phyloP scores from a whole-genome alignment of 345 rosid genomes.

The Eucalyptus polyanthemos region DNA sequence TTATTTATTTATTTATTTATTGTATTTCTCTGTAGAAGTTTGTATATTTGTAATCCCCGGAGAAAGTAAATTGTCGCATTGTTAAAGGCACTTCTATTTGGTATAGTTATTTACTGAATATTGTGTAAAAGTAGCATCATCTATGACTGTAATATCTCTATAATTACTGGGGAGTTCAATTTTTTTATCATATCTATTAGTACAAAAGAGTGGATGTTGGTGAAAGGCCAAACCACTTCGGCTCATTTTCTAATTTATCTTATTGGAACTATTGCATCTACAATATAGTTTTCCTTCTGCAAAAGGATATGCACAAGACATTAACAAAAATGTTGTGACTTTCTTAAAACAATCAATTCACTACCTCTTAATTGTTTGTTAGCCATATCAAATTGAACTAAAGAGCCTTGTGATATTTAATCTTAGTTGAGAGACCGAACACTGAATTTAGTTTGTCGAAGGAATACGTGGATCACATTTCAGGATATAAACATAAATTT shows the following conservation, averaged over 20 bases:
- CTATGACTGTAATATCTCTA: background rate
- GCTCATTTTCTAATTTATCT: too few species aligned
- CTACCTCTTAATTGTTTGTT: background rate
- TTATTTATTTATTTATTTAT: too few species aligned
- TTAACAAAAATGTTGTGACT: background rate
- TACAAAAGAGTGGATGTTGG: background rate
- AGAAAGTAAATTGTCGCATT: background rate
- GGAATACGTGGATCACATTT: background rate
- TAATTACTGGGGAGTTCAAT: background rate
- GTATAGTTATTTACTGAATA: too few species aligned
- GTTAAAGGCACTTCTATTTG: background rate
- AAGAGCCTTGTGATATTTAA: background rate
- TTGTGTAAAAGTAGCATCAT: background rate
- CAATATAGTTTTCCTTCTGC: background rate
- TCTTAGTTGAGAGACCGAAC: background rate
- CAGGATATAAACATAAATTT: background rate
- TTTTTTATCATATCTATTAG: background rate
- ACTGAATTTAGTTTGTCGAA: accelerated
- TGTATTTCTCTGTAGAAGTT: too few species aligned
- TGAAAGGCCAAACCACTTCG: background rate
- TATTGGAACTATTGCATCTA: background rate
- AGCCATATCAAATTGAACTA: background rate
- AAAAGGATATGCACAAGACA: background rate
- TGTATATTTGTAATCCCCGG: background rate
- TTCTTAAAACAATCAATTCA: background rate